Evolutionary conservation across 495 filamentous ascomycete species (phyloP).

Genomic region (Aspergillus diversus): DNA sequence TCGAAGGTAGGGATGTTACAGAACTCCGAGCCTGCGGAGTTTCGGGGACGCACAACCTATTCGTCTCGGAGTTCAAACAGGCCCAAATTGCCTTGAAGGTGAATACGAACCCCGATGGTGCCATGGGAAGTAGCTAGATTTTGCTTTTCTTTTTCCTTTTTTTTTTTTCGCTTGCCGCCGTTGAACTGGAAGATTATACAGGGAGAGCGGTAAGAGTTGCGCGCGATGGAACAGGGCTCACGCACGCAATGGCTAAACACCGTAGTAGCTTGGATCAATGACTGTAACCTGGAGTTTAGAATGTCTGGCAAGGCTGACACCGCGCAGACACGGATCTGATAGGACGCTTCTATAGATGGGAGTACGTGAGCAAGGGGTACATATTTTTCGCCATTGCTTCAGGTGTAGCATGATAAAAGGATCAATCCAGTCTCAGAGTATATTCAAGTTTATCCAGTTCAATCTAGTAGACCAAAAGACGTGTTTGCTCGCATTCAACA

Average conservation of each 20-base stretch:
- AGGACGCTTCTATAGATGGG: background rate
- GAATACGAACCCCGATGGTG: background rate
- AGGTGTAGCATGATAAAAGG: background rate
- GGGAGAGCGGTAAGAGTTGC: background rate
- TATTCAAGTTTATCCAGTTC: background rate
- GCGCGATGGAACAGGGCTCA: background rate
- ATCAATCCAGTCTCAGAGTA: too few species aligned
- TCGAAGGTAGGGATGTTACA: background rate
- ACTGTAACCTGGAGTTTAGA: background rate
- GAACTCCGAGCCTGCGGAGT: background rate
- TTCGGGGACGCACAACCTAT: background rate
- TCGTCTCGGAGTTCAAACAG: background rate
- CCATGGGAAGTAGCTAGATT: background rate
- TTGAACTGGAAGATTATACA: background rate
- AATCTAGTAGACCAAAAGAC: too few species aligned
- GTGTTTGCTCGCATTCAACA: background rate
- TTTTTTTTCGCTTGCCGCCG: background rate
- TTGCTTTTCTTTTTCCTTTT: background rate
- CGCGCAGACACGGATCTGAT: background rate
- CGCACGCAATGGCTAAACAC: background rate
- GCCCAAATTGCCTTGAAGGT: background rate
- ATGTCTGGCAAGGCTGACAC: background rate
- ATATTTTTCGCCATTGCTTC: background rate
- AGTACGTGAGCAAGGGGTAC: background rate
- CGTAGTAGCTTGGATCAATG: background rate